Evolutionary conservation across 2,329 filamentous ascomycete genomes (phyloP).

Genomic region (Plenodomus lindquistii): DNA sequence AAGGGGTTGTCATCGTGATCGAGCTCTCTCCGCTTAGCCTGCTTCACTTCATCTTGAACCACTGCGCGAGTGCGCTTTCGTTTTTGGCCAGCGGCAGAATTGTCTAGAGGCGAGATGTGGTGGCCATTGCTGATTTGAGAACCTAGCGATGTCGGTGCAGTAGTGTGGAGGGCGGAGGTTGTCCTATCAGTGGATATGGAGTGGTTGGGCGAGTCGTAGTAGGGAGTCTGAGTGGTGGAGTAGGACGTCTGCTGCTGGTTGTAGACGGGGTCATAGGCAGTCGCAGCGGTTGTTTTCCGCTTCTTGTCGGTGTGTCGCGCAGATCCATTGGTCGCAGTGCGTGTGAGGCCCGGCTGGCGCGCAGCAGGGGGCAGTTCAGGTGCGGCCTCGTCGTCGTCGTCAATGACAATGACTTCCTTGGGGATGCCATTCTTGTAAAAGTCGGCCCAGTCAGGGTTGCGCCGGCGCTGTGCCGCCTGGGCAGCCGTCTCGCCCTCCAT

Average conservation of each 20-base stretch:
- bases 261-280: constrained; percentile 70
- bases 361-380: constrained; percentile 22
- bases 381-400: constrained; percentile 50
- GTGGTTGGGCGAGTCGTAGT: constrained; percentile 68
- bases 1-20: constrained; percentile 71
- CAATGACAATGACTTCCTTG: constrained; percentile 57
- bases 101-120: constrained; percentile 65
- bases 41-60: constrained; percentile 77
- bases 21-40: constrained; percentile 65
- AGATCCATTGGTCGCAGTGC: constrained; percentile 48
- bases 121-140: constrained; percentile 64
- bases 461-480: constrained; percentile 24
- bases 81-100: constrained; percentile 76
- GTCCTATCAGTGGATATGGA: constrained; percentile 83
- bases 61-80: constrained; percentile 85
- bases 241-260: constrained; percentile 71
- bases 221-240: constrained; percentile 74
- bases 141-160: constrained; percentile 83
- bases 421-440: constrained; percentile 52
- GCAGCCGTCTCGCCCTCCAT: constrained; percentile 22
- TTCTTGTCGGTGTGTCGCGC: constrained; percentile 69
- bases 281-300: constrained; percentile 67
- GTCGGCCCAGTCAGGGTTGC: constrained; percentile 46
- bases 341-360: constrained; percentile 25
- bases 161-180: constrained; percentile 78